Conservation (phyloP, 768 basidiomycete genomes). For the Trichaptum fuscoviolaceum region DNA sequence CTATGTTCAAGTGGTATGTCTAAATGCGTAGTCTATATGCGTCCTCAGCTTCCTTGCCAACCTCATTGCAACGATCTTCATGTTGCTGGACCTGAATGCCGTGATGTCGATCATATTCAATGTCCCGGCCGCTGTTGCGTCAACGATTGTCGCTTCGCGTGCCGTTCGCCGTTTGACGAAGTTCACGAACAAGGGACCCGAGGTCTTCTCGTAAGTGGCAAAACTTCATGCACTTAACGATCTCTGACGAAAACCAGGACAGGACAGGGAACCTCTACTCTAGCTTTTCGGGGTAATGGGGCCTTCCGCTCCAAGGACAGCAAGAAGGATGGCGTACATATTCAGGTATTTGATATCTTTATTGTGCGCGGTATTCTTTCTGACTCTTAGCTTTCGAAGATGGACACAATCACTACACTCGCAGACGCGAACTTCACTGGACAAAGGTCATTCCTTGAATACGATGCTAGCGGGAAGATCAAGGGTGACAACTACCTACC, state of each 20-base stretch:
- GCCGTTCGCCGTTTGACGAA: conserved; percentile 63
- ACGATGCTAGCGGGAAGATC: conserved; percentile 54
- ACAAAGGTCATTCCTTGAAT: conserved; percentile 41
- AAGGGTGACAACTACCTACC: background rate
- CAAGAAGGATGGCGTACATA: conserved; percentile 47
- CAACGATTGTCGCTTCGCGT: conserved; percentile 60
- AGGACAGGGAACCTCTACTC: conserved; percentile 38
- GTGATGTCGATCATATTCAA: conserved; percentile 72
- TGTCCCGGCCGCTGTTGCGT: conserved; percentile 65
- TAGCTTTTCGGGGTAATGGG: conserved; percentile 51
- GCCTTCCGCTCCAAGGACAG: conserved; percentile 24
- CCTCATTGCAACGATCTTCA: conserved; percentile 56
- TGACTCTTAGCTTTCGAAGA: conserved; percentile 14
- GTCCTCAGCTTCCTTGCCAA: conserved; percentile 57
- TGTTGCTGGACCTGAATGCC: conserved; percentile 64
- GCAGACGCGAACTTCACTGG: conserved; percentile 13
- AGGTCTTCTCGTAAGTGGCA: conserved; percentile 46
- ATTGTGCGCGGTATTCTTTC: background rate
- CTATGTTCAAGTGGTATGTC: background rate
- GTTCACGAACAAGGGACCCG: conserved; percentile 44
- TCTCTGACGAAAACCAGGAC: background rate
- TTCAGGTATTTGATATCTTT: conserved; percentile 38
- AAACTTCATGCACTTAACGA: background rate
- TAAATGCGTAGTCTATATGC: conserved; percentile 4
- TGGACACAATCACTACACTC: conserved; percentile 23